Conservation (phyloP, 2,329 filamentous ascomycete genomes). For the Sordariomycetes sp. region DNA sequence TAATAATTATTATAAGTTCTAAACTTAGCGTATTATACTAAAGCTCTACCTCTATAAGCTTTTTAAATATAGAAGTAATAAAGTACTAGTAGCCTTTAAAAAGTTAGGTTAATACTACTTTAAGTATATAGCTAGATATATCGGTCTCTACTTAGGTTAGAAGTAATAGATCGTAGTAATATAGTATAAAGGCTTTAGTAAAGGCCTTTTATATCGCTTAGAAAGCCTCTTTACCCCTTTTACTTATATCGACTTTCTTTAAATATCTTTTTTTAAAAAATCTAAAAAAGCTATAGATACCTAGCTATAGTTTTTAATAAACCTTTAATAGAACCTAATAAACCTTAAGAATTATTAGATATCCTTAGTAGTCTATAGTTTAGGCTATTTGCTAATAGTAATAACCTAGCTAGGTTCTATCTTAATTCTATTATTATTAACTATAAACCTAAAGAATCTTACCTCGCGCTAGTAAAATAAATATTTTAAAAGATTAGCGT, state of each 20-base stretch:
- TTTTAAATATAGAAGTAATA: background rate
- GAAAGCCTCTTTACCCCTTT: no score
- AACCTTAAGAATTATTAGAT: background rate
- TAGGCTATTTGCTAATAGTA: no score
- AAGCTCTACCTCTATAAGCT: background rate
- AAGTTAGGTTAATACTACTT: no score
- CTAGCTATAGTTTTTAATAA: background rate
- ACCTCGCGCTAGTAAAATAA: background rate
- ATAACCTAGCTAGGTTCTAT: no score
- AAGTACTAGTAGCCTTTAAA: no score
- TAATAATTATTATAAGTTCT: background rate
- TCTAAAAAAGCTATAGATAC: background rate
- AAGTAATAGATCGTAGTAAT: no score
- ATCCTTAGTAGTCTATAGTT: no score
- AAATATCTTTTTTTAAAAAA: background rate
- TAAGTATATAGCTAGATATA: no score
- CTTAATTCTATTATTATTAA: background rate
- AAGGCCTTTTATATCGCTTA: no score
- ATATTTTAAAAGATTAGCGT: background rate
- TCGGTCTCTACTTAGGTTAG: no score
- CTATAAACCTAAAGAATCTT: background rate
- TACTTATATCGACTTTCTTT: background rate
- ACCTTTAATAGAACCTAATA: background rate
- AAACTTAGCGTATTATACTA: background rate
- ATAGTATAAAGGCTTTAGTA: no score